These are phyloP conservation scores for Cercospora sesami DNA, from an alignment of 2,329 filamentous ascomycete genomes.

Conservation along the genomic window DNA sequence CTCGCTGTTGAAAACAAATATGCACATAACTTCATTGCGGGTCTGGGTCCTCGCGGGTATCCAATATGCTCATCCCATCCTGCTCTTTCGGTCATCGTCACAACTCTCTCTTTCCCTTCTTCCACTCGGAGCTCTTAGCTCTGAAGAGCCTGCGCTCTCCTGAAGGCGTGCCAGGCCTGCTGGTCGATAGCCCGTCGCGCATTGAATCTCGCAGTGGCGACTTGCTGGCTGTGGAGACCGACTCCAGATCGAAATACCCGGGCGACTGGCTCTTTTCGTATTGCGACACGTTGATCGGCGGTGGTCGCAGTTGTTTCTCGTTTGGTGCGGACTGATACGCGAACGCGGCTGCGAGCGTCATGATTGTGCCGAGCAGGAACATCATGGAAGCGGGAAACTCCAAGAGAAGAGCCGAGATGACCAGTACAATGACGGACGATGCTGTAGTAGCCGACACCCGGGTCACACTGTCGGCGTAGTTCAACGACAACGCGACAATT, in stretches of 20 bases:
- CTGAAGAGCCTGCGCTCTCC: conserved; percentile 42
- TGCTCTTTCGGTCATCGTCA: conserved; percentile 24
- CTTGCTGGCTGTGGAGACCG: conserved; percentile 49
- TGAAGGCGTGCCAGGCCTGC: conserved; percentile 41
- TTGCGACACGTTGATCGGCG: conserved; percentile 67
- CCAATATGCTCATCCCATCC: conserved; percentile 1
- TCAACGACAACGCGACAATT: conserved; percentile 77
- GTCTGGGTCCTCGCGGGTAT: conserved; percentile 20
- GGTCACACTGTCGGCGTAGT: conserved; percentile 82
- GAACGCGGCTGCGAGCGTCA: conserved; percentile 81
- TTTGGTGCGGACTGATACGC: conserved; percentile 73
- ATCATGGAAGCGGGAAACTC: conserved; percentile 70
- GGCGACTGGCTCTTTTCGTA: conserved; percentile 67
- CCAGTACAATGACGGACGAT: conserved; percentile 81
- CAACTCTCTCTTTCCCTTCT: conserved; percentile 41
- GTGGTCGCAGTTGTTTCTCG: conserved; percentile 53
- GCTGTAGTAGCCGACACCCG: conserved; percentile 94
- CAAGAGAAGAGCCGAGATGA: conserved; percentile 85
- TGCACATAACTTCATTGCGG: conserved; percentile 16
- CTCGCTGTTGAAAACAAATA: background rate
- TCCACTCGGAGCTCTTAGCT: conserved; percentile 33
- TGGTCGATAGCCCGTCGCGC: conserved; percentile 54
- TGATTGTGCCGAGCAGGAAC: conserved; percentile 74
- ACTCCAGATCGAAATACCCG: conserved; percentile 45
- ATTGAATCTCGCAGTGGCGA: conserved; percentile 46